A percentile compares a stretch with the other conserved stretches of the same genome.
phyloP scores from a whole-genome alignment of 2,329 filamentous ascomycete genomes.

The Blumeria hordei region DNA sequence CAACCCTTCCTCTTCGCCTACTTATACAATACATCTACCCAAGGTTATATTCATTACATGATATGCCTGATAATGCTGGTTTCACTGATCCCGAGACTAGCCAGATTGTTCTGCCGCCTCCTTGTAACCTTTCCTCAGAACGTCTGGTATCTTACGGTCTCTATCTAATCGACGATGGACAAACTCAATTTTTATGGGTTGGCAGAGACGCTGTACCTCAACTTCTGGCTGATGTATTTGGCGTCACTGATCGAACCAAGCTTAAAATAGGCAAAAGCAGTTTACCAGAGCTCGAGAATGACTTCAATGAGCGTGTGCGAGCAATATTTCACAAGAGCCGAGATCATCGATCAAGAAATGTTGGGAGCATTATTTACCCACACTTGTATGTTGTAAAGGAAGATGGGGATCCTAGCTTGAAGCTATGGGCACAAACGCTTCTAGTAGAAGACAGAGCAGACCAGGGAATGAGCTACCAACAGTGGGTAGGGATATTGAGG shows the following conservation, averaged over 20 bases:
- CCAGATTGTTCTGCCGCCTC: constrained; percentile 67
- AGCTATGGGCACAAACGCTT: constrained; percentile 90
- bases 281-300: constrained; percentile 71
- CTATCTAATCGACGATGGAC: constrained; percentile 90
- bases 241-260: constrained; percentile 56
- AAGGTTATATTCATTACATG: constrained; percentile 64
- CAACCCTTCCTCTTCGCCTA: constrained; percentile 71
- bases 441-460: constrained; percentile 88
- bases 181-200: constrained; percentile 94
- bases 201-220: constrained; percentile 82
- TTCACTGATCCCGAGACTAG: constrained; percentile 66
- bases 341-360: constrained; percentile 65
- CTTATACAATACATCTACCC: constrained; percentile 86
- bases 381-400: constrained; percentile 85
- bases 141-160: constrained; percentile 71
- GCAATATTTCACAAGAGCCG: constrained; percentile 79
- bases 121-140: constrained; percentile 70
- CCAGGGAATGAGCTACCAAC: constrained; percentile 73
- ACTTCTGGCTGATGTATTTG: constrained; percentile 74
- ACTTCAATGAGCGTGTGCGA: constrained; percentile 87
- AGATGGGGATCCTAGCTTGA: constrained; percentile 83
- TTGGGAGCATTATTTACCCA: constrained; percentile 79
- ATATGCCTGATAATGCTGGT: constrained; percentile 89
- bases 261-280: constrained; percentile 79
- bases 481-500: constrained; percentile 77